A percentile compares a stretch with the other conserved stretches of the same genome.
These are phyloP conservation scores for Nigrospora oryzae DNA, from an alignment of 2,329 filamentous ascomycete species.

Conservation along the genomic window DNA sequence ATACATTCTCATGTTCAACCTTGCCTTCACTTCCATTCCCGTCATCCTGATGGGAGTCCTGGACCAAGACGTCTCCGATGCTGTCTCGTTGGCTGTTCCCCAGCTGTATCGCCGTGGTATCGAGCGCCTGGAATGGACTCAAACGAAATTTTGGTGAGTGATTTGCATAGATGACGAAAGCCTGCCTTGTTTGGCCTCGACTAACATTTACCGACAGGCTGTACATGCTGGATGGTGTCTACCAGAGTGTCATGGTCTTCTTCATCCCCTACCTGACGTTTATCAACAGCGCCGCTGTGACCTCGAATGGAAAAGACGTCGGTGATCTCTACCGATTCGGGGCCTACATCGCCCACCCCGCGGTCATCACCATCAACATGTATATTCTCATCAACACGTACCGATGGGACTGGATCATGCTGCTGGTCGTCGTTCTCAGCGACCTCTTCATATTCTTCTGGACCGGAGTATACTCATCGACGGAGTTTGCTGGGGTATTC, in stretches of 20 bases:
- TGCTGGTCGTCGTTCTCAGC: slow-evolving; percentile 74
- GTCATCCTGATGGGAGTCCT: slow-evolving; percentile 94
- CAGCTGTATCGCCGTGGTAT: slow-evolving; percentile 94
- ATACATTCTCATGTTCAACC: slow-evolving; percentile 93
- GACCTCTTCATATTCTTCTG: slow-evolving; percentile 88
- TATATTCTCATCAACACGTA: slow-evolving; percentile 97
- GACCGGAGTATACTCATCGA: slow-evolving; percentile 74
- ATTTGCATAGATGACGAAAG: not conserved
- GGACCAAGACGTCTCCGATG: slow-evolving; percentile 93
- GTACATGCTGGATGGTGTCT: slow-evolving; percentile 91
- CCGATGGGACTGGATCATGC: slow-evolving; percentile 95
- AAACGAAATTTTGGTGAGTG: slow-evolving; percentile 87
- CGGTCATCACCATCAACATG: slow-evolving; percentile 81
- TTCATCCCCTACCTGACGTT: slow-evolving; percentile 87
- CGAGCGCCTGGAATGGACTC: slow-evolving; percentile 93
- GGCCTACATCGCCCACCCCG: slow-evolving; percentile 75
- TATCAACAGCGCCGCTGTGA: slow-evolving; percentile 57
- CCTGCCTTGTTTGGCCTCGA: not conserved
- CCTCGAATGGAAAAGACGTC: slow-evolving; percentile 64
- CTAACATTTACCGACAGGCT: slow-evolving; percentile 44
- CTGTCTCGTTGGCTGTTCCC: slow-evolving; percentile 86
- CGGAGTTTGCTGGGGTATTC: slow-evolving; percentile 44
- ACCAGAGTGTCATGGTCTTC: slow-evolving; percentile 90
- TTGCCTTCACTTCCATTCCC: slow-evolving; percentile 91
- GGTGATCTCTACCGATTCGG: slow-evolving; percentile 79